Evolutionary conservation across 2,329 filamentous ascomycete species (phyloP).

Genomic region (Fonsecaea multimorphosa): DNA sequence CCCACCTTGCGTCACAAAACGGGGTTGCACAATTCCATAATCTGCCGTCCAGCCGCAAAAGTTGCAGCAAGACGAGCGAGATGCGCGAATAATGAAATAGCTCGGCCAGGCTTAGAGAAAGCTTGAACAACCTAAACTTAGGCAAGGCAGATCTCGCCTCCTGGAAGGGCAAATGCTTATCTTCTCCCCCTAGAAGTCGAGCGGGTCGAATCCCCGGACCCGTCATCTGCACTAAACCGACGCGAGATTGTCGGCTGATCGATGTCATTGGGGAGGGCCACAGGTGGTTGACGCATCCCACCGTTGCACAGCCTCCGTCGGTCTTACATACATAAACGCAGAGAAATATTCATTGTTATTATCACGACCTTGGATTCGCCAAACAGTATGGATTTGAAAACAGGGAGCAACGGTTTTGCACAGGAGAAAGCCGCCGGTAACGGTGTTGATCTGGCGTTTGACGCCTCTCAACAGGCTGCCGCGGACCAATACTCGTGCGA

Average conservation of each 20-base stretch:
- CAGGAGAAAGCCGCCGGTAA: not conserved
- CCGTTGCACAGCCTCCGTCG: not conserved
- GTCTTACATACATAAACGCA: not conserved
- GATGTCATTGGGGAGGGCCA: not conserved
- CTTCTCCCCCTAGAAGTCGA: too few species aligned
- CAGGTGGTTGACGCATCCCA: not conserved
- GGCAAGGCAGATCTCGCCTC: not conserved
- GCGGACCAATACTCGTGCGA: constrained; percentile 58
- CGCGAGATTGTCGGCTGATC: not conserved
- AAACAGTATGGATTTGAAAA: not conserved
- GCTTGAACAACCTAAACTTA: not conserved
- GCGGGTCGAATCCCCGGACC: too few species aligned
- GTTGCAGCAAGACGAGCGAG: not conserved
- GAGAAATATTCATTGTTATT: not conserved
- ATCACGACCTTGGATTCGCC: not conserved
- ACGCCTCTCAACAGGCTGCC: not conserved
- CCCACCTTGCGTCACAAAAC: not conserved
- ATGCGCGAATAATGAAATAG: not conserved
- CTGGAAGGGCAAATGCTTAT: not conserved
- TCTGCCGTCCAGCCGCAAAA: not conserved
- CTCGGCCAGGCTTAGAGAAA: not conserved
- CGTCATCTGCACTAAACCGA: not conserved
- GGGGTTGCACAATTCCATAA: too few species aligned
- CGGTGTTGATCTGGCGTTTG: not conserved
- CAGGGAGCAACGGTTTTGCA: not conserved